Evolutionary conservation across 768 basidiomycete genomes (phyloP), one percentile per base, ranked within the genome.

Genomic region (Mycena capillaripes): DNA sequence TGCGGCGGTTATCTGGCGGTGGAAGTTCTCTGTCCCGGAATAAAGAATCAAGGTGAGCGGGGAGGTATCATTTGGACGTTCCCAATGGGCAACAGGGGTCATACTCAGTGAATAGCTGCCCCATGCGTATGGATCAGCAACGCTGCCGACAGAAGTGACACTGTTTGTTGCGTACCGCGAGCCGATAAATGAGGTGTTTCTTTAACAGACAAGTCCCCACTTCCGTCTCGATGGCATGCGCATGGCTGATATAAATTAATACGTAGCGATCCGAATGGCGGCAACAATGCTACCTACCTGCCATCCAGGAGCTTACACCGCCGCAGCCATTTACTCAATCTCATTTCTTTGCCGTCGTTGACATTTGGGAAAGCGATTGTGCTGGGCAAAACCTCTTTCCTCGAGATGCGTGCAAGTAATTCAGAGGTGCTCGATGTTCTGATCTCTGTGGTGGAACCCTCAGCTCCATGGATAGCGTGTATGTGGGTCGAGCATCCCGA

Each of bases 1-100:
- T 1, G 70, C 73, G 48, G 62, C 57, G 56, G 69, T 71, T 10
- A 75, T 69, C 55, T 71, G 66, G 6, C 62, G 66, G 62, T 71
- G 66, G 21, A 75, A 75, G 44, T 67, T 52, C 50, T 75, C 73
- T 2, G 73, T 71, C 25, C 66, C 66, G 2, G 61, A 12, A 32
- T 66, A 52, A 4, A 71, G 30, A 1, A 75, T 32, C 17, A 75
- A 29, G 1, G 70, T 65, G 4, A 63, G 23, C 19, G 69, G 66
- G 16, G 69, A 66, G 2, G 36, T n/a, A 4, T 9, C 19, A n/a
- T 44, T 36, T 7, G 19, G 19, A 27, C 30, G 40, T 10, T 57
- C 55, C 73, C 73, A 71, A 42, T 71, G 73, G 1, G 73, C 73
- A 8, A 75, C 57, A 38, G 70, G 70, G 34, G 53, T 74, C 69